These are phyloP conservation scores for Phaffomyces antillensis DNA, from an alignment of 805 yeast species.

Conservation along the genomic window DNA sequence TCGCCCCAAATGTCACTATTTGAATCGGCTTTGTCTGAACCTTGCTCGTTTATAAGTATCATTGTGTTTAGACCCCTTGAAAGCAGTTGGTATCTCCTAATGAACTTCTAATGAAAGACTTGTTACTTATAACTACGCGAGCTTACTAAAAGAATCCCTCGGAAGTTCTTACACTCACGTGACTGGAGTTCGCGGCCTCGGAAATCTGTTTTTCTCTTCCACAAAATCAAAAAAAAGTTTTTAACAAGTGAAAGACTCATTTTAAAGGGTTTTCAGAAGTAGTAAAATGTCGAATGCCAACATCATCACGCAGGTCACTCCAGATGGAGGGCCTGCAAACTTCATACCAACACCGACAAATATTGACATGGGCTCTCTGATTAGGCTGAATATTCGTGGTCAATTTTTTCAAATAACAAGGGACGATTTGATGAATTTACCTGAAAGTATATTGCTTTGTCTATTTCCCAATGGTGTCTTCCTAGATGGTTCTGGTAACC, in stretches of 20 bases:
- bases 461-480: conserved; percentile 88
- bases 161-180: no score
- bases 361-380: conserved; percentile 49
- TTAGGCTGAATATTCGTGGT: conserved; percentile 76
- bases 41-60: not conserved
- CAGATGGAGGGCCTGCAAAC: conserved; percentile 23
- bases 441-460: conserved; percentile 82
- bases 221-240: not conserved
- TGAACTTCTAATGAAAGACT: no score
- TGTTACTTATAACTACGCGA: no score
- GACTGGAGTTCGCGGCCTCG: no score
- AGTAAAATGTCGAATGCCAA: conserved; percentile 21
- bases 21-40: not conserved
- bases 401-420: conserved; percentile 67
- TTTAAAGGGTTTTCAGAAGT: not conserved
- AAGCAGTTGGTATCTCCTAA: not conserved
- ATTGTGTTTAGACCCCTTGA: not conserved
- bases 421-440: conserved; percentile 84
- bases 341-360: conserved; percentile 20
- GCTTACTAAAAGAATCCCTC: no score
- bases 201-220: not conserved
- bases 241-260: not conserved
- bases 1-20: conserved; percentile 28
- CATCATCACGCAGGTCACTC: conserved; percentile 69
- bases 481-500: conserved; percentile 67